A percentile compares a stretch with the other conserved stretches of the same genome.
Evolutionary conservation across 352 stramenopile species (phyloP).

Genomic region (Pythium sukuiense): DNA sequence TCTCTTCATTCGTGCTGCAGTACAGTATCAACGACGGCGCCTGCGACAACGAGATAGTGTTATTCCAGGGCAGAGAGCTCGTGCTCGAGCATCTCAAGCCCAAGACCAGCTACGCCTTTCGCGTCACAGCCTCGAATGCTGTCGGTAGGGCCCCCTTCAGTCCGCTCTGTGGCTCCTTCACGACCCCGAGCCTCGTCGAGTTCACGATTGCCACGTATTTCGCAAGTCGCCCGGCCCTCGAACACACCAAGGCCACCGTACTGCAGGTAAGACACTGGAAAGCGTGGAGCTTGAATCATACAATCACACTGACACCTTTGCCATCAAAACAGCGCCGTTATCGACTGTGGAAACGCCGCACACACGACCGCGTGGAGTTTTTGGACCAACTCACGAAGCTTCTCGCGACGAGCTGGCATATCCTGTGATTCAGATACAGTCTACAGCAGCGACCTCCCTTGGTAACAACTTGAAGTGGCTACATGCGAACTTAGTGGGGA

Average conservation of each 20-base stretch:
- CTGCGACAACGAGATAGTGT: constrained; percentile 43
- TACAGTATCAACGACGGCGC: constrained; percentile 41
- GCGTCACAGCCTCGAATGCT: constrained; percentile 48
- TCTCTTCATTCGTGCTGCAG: constrained; percentile 52
- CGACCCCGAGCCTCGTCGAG: constrained; percentile 65
- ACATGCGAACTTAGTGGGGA: not conserved
- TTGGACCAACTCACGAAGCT: constrained; percentile 8
- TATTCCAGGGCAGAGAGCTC: constrained; percentile 38
- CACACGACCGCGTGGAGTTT: constrained; percentile 4
- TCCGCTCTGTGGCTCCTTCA: constrained; percentile 31
- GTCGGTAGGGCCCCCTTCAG: constrained; percentile 43
- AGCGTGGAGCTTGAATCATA: too few relatives aligned
- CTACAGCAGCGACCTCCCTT: too few relatives aligned
- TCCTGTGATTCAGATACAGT: too few relatives aligned
- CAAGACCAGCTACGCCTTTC: constrained; percentile 54
- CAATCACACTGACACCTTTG: not conserved
- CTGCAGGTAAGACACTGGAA: constrained; percentile 46
- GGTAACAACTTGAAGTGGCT: too few relatives aligned
- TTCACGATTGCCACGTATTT: constrained; percentile 70
- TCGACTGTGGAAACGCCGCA: constrained; percentile 14
- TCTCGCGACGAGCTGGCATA: constrained; percentile 16
- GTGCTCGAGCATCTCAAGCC: constrained; percentile 51
- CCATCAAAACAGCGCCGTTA: constrained; percentile 18
- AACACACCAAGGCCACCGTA: constrained; percentile 50
- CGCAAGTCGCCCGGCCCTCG: constrained; percentile 38